Percentiles rank a stretch among this genome's conserved stretches.
Conservation (phyloP, 352 stramenopile genomes). For the Globisporangium lucens region DNA sequence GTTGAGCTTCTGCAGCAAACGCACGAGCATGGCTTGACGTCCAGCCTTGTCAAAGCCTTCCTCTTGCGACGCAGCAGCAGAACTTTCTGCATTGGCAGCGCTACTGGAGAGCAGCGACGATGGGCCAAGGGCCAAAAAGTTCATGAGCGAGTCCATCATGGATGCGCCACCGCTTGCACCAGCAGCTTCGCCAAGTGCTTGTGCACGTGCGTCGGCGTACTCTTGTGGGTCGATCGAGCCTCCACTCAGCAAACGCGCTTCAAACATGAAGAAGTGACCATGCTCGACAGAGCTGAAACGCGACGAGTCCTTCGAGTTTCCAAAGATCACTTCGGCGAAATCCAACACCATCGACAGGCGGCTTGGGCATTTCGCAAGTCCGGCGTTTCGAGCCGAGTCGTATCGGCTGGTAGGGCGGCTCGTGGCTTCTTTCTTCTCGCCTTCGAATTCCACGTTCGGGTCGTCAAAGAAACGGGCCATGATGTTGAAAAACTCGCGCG, state of each 20-base stretch:
- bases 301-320: constrained; percentile 27
- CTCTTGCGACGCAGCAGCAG: constrained; percentile 65
- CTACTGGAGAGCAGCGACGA: constrained; percentile 52
- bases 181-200: constrained; percentile 45
- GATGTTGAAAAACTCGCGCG: constrained; percentile 80
- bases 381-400: constrained; percentile 70
- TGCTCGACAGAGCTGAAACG: constrained; percentile 81
- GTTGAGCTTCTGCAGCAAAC: constrained; percentile 78
- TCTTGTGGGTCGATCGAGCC: constrained; percentile 80
- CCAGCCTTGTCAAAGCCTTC: constrained; percentile 83
- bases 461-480: constrained; percentile 79
- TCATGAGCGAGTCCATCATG: constrained; percentile 89
- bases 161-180: constrained; percentile 37
- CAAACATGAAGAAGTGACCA: constrained; percentile 89
- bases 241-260: constrained; percentile 80
- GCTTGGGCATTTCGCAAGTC: constrained; percentile 72
- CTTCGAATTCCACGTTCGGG: constrained; percentile 82
- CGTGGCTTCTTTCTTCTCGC: constrained; percentile 53
- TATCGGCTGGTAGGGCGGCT: constrained; percentile 63
- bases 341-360: constrained; percentile 81
- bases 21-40: constrained; percentile 81
- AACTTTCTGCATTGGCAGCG: constrained; percentile 12
- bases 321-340: constrained; percentile 81
- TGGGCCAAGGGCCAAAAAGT: constrained; percentile 78
- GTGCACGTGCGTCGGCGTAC: constrained; percentile 67